Evolutionary conservation across 2,329 filamentous ascomycete genomes (phyloP), one percentile per base, ranked within the genome.

Genomic region (Pleomassaria siparia): DNA sequence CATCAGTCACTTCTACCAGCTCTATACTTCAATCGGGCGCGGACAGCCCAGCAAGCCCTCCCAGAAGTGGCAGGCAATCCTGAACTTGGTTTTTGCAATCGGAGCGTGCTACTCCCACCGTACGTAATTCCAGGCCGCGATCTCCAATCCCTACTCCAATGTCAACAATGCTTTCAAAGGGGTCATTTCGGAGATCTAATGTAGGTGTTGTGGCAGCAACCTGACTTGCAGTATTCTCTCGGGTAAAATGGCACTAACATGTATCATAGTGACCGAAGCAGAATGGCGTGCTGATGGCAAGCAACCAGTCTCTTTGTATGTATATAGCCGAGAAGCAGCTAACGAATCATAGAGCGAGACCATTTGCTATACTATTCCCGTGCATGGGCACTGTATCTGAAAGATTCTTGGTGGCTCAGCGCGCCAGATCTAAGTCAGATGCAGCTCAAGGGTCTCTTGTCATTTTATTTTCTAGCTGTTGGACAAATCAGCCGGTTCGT

Each of bases 51-150:
- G 50, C 28, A 35, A 44, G 18, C 24, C 55, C 10, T 44, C 58
- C 15, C 49, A 49, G 22, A 60, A 64, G 20, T 74, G 70, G 72
- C 61, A 65, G 20, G 63, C 65, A 5, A 68, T 70, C 15, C 42
- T 74, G 32, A 73, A 75, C 40, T 28, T 74, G 13, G 62, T 74
- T 2, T 73, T 74, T 46, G 73, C 72, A 15, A 70, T 75, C 29
- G 72, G 68, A 8, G 62, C 72, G 15, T 59, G 63, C 20, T 67
- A 69, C 47, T 63, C 63, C 12, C 59, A 67, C 47, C 57, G 29
- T 30, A 30, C 15, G 29, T 30, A 30, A 30, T 4, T n/a, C 29
- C 25, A 12, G 12, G 15, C 10, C 12, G 15, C 12, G 12, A 30
- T 13, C 4, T 30, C 13, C 12, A 9, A 13, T 13, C 15, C 29